Conservation (phyloP, 2,329 filamentous ascomycete species). For the Claviceps sp. region DNA sequence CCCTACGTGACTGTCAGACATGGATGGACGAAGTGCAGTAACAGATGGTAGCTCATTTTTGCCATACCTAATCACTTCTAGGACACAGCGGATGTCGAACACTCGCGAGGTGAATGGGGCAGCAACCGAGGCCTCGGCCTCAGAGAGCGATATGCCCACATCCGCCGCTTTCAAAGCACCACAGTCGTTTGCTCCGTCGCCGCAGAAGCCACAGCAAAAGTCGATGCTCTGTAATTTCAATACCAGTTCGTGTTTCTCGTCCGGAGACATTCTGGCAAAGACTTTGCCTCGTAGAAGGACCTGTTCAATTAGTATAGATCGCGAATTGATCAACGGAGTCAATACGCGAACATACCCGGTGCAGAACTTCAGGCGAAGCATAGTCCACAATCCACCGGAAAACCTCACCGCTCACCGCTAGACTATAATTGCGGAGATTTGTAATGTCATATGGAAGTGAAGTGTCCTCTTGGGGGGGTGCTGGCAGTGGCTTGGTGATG, state of each 20-base stretch:
- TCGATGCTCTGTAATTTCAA: conserved; percentile 94
- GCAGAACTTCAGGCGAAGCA: conserved; percentile 65
- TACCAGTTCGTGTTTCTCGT: conserved; percentile 95
- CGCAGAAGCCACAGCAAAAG: conserved; percentile 92
- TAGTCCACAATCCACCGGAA: conserved; percentile 96
- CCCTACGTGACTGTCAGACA: conserved; percentile 33
- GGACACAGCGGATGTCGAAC: conserved; percentile 93
- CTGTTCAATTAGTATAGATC: conserved; percentile 22
- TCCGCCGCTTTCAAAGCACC: conserved; percentile 94
- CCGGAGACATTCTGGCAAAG: conserved; percentile 95
- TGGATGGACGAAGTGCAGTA: not conserved
- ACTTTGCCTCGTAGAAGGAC: conserved; percentile 89
- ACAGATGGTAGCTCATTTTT: no score
- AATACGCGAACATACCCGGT: conserved; percentile 35
- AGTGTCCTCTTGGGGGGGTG: conserved; percentile 58
- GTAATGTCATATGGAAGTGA: conserved; percentile 77
- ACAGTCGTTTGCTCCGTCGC: conserved; percentile 94
- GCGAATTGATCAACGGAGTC: not conserved
- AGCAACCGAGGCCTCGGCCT: conserved; percentile 95
- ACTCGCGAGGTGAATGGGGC: conserved; percentile 91
- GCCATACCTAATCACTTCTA: conserved; percentile 67
- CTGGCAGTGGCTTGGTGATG: conserved; percentile 47
- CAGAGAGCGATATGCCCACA: conserved; percentile 91
- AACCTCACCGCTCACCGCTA: conserved; percentile 84
- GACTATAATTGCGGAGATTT: conserved; percentile 70